A percentile compares a stretch with the other conserved stretches of the same genome.
Evolutionary conservation across 179 eudicot species (phyloP).

Genomic region (Sideroxylon spinosum): DNA sequence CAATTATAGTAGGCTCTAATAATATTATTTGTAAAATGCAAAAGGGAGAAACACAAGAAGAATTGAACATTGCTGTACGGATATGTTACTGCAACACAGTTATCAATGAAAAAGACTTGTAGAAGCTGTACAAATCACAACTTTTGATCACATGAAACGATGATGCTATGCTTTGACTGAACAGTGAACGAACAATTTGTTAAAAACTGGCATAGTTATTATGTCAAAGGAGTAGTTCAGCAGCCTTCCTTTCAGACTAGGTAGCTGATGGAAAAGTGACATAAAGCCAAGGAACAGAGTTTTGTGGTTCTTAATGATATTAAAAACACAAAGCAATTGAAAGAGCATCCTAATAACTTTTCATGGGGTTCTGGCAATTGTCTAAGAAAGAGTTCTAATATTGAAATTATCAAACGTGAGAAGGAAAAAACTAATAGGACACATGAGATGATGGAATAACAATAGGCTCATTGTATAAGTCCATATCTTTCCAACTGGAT

Average conservation of each 20-base stretch:
- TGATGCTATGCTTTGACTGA: neutral
- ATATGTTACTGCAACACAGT: neutral
- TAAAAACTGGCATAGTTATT: neutral
- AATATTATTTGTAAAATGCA: neutral
- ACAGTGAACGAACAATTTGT: neutral
- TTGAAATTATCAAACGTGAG: neutral
- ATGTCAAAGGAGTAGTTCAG: neutral
- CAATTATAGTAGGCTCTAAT: neutral
- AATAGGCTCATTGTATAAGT: neutral
- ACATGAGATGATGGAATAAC: neutral
- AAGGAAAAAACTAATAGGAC: neutral
- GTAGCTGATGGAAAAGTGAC: neutral
- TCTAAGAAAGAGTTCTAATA: neutral
- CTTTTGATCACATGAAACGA: neutral
- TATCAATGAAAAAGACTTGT: neutral
- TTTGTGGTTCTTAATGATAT: neutral
- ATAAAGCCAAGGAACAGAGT: neutral
- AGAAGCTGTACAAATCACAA: neutral
- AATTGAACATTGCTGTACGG: neutral
- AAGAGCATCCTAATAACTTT: neutral
- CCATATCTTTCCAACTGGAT: neutral
- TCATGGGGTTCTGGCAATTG: neutral
- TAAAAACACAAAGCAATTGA: neutral
- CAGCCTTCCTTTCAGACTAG: neutral
- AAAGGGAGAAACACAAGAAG: neutral